phyloP scores from a whole-genome alignment of 2,329 filamentous ascomycete species.

The Aspergillus ruber region DNA sequence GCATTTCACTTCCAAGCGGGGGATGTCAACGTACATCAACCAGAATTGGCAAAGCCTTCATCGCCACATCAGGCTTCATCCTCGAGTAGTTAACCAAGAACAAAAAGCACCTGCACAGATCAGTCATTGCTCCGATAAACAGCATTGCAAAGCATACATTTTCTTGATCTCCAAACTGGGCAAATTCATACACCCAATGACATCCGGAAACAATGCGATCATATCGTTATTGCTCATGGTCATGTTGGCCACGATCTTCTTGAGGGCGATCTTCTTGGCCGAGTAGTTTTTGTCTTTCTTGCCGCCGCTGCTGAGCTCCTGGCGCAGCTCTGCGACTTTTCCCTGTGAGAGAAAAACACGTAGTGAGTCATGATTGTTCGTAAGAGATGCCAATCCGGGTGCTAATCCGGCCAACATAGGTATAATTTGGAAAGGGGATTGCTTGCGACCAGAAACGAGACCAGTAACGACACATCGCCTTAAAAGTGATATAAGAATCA shows the following conservation, averaged over 20 bases:
- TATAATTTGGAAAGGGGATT: too few species aligned
- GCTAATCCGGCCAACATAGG: not conserved
- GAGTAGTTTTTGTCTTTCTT: constrained; percentile 98
- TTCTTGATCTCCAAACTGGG: constrained; percentile 97
- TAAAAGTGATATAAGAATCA: not conserved
- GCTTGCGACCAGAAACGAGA: not conserved
- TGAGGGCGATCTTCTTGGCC: constrained; percentile 93
- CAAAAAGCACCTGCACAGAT: constrained; percentile 73
- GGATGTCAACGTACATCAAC: constrained; percentile 55
- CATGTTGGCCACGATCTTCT: constrained; percentile 99
- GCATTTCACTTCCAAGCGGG: not conserved
- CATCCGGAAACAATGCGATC: constrained; percentile 92
- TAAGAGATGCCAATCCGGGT: not conserved
- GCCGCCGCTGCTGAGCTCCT: constrained; percentile 84
- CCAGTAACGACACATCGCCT: not conserved
- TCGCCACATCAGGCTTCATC: constrained; percentile 85
- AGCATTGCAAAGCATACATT: constrained; percentile 57
- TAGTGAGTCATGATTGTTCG: constrained; percentile 23
- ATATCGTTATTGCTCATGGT: constrained; percentile 99
- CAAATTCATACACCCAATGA: constrained; percentile 92
- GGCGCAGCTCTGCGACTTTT: constrained; percentile 94
- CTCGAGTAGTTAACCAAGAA: constrained; percentile 96
- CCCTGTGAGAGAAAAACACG: constrained; percentile 57
- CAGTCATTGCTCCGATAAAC: not conserved
- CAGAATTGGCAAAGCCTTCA: constrained; percentile 85